phyloP scores from a whole-genome alignment of 805 yeast species.

The Kazachstania kunashirensis region DNA sequence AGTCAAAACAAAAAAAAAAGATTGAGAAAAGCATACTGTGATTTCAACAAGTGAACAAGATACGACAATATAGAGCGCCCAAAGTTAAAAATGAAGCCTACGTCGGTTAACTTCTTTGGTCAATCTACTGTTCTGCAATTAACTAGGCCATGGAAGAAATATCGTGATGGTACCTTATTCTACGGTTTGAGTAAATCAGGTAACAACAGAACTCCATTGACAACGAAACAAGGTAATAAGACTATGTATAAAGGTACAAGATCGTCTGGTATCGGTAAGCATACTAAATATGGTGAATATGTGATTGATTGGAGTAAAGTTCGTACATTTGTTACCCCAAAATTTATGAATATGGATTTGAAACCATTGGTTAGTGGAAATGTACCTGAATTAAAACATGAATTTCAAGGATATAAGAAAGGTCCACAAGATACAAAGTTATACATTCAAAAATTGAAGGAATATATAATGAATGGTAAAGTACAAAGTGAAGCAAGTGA shows the following conservation, averaged over 20 bases:
- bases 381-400: constrained; percentile 59
- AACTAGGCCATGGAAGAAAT: constrained; percentile 84
- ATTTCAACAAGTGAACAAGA: no score
- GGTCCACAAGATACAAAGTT: constrained; percentile 69
- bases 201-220: constrained; percentile 70
- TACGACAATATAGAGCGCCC: neutral
- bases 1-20: neutral
- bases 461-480: constrained; percentile 66
- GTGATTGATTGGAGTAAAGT: constrained; percentile 76
- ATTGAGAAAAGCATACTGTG: neutral
- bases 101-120: constrained; percentile 38
- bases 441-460: constrained; percentile 60
- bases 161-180: constrained; percentile 71
- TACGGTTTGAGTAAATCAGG: constrained; percentile 75
- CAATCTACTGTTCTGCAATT: constrained; percentile 39
- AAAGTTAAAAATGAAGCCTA: constrained; percentile 37
- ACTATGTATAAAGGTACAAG: constrained; percentile 93
- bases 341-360: constrained; percentile 35
- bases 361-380: constrained; percentile 73
- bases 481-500: constrained; percentile 30
- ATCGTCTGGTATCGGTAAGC: constrained; percentile 83
- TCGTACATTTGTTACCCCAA: constrained; percentile 82
- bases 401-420: constrained; percentile 56
- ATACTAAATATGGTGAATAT: constrained; percentile 66
- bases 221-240: constrained; percentile 92